Evolutionary conservation across 2,329 filamentous ascomycete genomes (phyloP), one percentile per base, ranked within the genome.

Genomic region (Alternaria ethzedia): DNA sequence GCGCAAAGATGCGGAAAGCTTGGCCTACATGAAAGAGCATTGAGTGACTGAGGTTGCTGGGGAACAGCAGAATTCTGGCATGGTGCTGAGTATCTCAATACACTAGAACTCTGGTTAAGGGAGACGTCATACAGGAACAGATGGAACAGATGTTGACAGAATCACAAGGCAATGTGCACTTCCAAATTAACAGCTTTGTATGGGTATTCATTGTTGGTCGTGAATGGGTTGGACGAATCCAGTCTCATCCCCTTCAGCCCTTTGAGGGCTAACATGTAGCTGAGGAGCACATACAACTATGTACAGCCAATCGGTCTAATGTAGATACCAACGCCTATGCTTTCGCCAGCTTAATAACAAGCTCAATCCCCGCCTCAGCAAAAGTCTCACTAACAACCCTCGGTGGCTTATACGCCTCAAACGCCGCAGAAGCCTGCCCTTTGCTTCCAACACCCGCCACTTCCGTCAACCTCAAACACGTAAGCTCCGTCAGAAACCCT

Each of bases 221-320:
- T 32, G 13, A 32, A 32, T 32, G 30, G 30, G 30, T 6, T 32
- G 30, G 30, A 32, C 7, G 7, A 32, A 4, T 15, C 30, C 30
- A 32, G 30, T 32, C 30, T 4, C 30, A 32, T 15, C 7, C 30
- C 13, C 13, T 4, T 32, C 32, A 36, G 32, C 32, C 32, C 32
- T 36, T n/a, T 1, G 32, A 36, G 32, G 32, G 32, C 32, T 36
- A 36, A 2, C 32, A 36, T 36, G 32, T 36, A 36, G 4, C 7
- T 5, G 4, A 36, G 1, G 2, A 36, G 3, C 32, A 2, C 32
- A 36, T 5, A 36, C 32, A 36, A 1, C 15, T 36, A 36, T 1
- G 0, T 36, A 5, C 0, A n/a, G 3, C 4, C 15, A 1, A 36
- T n/a, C 32, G 2, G 15, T 3, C 32, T n/a, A 3, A n/a, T 36